Percentiles rank a stretch among this genome's conserved stretches.
Evolutionary conservation across 2,329 filamentous ascomycete genomes (phyloP).

Genomic region (Ambrosiella xylebori): DNA sequence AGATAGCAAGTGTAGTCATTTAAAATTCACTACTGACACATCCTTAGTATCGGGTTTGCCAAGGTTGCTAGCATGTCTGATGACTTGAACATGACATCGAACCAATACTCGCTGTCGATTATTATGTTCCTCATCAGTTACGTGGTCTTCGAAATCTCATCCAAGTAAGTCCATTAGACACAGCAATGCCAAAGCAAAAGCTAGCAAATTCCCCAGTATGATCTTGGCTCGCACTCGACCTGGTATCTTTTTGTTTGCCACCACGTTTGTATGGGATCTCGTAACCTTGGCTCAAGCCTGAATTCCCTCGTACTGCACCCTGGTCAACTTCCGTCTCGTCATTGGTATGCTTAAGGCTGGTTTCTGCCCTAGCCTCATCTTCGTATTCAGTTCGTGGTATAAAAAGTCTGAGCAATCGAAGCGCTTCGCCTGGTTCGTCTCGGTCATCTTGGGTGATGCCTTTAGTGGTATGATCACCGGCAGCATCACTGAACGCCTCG

Average conservation of each 20-base stretch:
- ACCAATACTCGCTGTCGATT: neutral
- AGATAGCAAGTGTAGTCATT: neutral
- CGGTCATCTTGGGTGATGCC: neutral
- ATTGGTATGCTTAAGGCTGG: neutral
- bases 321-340: neutral
- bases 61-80: neutral
- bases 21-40: neutral
- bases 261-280: neutral
- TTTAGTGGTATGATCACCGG: neutral
- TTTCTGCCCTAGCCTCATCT: neutral
- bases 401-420: neutral
- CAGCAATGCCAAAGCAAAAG: neutral
- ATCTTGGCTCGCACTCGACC: neutral
- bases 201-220: neutral
- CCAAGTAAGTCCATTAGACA: neutral
- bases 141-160: neutral
- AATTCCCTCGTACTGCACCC: neutral
- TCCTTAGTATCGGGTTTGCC: neutral
- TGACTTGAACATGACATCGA: conserved; percentile 11
- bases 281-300: neutral
- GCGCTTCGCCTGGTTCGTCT: neutral
- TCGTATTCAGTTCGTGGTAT: neutral
- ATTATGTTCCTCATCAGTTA: neutral
- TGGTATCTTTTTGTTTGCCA: neutral
- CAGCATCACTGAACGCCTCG: neutral